Percentiles rank a stretch among this genome's conserved stretches.
Evolutionary conservation across 164 flowering plant species (phyloP).

Genomic region (Berberis thunbergii): DNA sequence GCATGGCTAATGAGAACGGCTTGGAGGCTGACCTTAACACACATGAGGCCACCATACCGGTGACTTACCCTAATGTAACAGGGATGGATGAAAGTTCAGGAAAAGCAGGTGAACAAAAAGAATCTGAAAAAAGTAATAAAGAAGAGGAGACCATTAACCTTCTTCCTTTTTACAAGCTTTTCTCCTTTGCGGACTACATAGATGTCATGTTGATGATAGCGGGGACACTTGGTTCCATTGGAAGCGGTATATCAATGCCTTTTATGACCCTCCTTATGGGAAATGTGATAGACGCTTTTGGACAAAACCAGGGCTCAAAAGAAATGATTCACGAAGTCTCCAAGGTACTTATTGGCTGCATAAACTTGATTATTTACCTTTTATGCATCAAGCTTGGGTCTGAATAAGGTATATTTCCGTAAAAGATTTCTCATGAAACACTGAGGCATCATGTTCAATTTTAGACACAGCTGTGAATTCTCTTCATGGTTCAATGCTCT

Average conservation of each 20-base stretch:
- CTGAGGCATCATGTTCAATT: too few species aligned
- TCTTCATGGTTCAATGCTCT: too few species aligned
- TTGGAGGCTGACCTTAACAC: not conserved
- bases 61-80: not conserved
- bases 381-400: too few species aligned
- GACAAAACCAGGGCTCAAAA: slow-evolving; percentile 19
- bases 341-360: slow-evolving; percentile 22
- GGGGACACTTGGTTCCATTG: slow-evolving; percentile 48
- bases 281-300: slow-evolving; percentile 38
- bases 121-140: slow-evolving; percentile 2
- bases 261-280: slow-evolving; percentile 48
- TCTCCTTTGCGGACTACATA: slow-evolving; percentile 46
- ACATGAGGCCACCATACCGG: slow-evolving; percentile 13
- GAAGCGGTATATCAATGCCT: slow-evolving; percentile 51
- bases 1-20: slow-evolving; percentile 20
- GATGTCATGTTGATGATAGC: slow-evolving; percentile 44
- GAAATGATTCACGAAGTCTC: slow-evolving; percentile 29
- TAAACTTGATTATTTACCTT: too few species aligned
- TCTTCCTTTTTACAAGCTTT: slow-evolving; percentile 52
- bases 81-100: slow-evolving; percentile 3
- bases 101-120: not conserved
- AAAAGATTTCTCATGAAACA: too few species aligned
- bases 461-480: too few species aligned
- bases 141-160: slow-evolving; percentile 18
- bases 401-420: too few species aligned